Percentiles rank a stretch among this genome's conserved stretches.
Evolutionary conservation across 2,329 filamentous ascomycete species (phyloP).

Genomic region (Phialophora verrucosa): DNA sequence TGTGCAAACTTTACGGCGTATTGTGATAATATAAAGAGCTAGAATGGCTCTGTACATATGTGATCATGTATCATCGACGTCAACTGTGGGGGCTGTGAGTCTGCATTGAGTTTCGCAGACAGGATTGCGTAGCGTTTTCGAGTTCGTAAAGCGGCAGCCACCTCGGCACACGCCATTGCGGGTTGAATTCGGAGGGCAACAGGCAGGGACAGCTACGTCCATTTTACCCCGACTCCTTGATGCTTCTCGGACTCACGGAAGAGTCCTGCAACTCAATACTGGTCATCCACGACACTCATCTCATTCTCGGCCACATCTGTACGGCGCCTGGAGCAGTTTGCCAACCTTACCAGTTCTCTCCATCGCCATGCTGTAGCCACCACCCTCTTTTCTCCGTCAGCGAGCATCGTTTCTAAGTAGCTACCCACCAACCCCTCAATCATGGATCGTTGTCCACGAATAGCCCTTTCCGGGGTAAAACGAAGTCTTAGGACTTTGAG

Average conservation of each 20-base stretch:
- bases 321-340: background rate
- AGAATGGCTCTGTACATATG: background rate
- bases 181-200: constrained; percentile 1
- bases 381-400: constrained; percentile 1
- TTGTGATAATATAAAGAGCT: background rate
- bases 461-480: constrained; percentile 14
- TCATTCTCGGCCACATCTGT: background rate
- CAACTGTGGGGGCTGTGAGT: background rate
- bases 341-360: background rate
- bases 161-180: constrained; percentile 5
- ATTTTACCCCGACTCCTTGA: background rate
- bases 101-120: background rate
- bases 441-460: constrained; percentile 30
- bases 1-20: background rate
- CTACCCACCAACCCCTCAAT: constrained; percentile 8
- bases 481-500: constrained; percentile 15
- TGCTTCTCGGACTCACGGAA: constrained; percentile 25
- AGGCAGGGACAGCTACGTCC: background rate
- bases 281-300: background rate
- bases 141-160: constrained; percentile 5
- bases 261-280: background rate
- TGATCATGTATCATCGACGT: background rate
- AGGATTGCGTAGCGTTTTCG: background rate
- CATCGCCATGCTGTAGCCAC: constrained; percentile 13
- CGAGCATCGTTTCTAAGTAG: background rate